Percentiles rank a stretch among this genome's conserved stretches.
Conservation (phyloP, 768 basidiomycete genomes). For the Macrolepiota albuminosa region DNA sequence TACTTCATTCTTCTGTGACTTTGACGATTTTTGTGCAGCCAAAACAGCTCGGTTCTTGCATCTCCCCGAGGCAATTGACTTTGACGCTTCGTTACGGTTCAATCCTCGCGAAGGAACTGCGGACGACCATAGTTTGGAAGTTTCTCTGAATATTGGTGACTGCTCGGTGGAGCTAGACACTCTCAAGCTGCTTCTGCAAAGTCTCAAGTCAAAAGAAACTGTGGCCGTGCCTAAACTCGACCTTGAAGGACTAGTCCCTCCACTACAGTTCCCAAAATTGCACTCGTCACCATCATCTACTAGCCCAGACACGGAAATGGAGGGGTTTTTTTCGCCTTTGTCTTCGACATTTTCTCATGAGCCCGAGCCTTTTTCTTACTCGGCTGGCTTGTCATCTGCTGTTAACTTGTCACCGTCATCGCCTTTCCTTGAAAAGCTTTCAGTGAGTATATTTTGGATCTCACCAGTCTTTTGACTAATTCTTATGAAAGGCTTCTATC, state of each 20-base stretch:
- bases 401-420: slow-evolving; percentile 18
- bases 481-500: slow-evolving; percentile 37
- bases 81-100: slow-evolving; percentile 48
- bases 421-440: slow-evolving; percentile 20
- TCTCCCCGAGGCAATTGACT: slow-evolving; percentile 39
- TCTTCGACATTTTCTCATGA: slow-evolving; percentile 10
- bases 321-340: slow-evolving; percentile 6
- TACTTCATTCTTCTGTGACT: neutral
- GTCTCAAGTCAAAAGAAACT: slow-evolving; percentile 10
- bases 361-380: neutral
- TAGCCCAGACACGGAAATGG: slow-evolving; percentile 9
- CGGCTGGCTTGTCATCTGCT: slow-evolving; percentile 10
- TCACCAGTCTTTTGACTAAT: slow-evolving; percentile 14
- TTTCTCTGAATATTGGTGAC: slow-evolving; percentile 39
- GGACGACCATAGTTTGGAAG: slow-evolving; percentile 48
- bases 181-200: slow-evolving; percentile 26
- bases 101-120: slow-evolving; percentile 53
- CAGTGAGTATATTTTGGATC: slow-evolving; percentile 16
- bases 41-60: slow-evolving; percentile 35
- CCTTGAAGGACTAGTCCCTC: neutral
- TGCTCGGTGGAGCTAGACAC: slow-evolving; percentile 45
- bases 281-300: neutral
- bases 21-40: slow-evolving; percentile 9
- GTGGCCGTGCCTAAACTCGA: neutral
- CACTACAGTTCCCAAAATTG: neutral